Conservation (phyloP, 1,284 basidiomycete genomes). For the Marasmius fiardii region DNA sequence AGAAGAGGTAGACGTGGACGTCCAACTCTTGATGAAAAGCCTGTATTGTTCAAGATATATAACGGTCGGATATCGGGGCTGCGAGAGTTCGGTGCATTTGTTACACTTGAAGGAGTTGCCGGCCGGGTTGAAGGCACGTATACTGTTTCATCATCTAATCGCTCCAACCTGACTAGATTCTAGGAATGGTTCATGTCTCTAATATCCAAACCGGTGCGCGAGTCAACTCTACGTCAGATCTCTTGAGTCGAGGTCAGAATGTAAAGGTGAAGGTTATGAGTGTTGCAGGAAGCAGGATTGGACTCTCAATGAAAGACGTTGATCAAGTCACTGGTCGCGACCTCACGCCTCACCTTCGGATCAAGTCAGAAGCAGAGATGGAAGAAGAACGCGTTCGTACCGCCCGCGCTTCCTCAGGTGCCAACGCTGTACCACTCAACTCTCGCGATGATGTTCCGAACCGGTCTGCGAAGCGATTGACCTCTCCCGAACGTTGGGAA, state of each 20-base stretch:
- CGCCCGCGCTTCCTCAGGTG: constrained; percentile 61
- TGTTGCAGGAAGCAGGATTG: constrained; percentile 75
- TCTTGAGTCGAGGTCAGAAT: constrained; percentile 78
- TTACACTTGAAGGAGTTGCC: constrained; percentile 81
- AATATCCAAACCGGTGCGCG: constrained; percentile 84
- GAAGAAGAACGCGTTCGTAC: constrained; percentile 71
- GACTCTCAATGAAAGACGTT: constrained; percentile 97
- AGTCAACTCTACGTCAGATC: constrained; percentile 84
- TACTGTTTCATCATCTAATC: constrained; percentile 2
- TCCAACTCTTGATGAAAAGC: constrained; percentile 68
- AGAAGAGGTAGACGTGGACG: constrained; percentile 40
- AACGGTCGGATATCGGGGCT: constrained; percentile 81
- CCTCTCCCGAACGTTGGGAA: constrained; percentile 98
- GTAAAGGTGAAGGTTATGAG: constrained; percentile 98
- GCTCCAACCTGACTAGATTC: constrained; percentile 11
- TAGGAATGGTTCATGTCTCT: constrained; percentile 95
- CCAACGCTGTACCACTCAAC: constrained; percentile 66
- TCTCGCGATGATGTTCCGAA: constrained; percentile 51
- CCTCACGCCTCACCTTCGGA: constrained; percentile 88
- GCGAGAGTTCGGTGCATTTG: constrained; percentile 96
- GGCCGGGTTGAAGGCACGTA: constrained; percentile 85
- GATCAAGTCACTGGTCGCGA: constrained; percentile 90
- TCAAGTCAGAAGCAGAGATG: constrained; percentile 90
- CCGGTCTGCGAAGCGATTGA: constrained; percentile 86
- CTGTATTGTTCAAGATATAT: constrained; percentile 95